Base-by-base conservation (phyloP, 2,329 filamentous ascomycete genomes). In the Karstenula rhodostoma region DNA sequence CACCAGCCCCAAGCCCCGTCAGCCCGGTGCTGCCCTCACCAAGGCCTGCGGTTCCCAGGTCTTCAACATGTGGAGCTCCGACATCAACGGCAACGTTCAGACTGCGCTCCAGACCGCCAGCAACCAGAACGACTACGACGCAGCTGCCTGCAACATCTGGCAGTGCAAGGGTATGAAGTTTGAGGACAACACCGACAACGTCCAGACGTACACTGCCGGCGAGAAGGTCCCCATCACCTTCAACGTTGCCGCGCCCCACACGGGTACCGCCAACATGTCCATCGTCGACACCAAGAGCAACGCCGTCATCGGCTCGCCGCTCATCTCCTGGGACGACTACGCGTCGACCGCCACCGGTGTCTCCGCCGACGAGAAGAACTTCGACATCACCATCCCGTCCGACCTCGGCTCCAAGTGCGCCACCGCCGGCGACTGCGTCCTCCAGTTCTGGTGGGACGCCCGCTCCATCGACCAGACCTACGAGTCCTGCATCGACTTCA, bases 381-480 rank as follows among this genome's bases (percentile, higher is more conserved):
- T 87, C 77, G 77, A 76, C 63, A 76, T 88, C 71, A 86, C 81
- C 56, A 84, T 88, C 67, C 86, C 85, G 19, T 65, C 67, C 37
- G 79, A 83, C 66, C 74, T 86, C 48, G 78, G 78, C 58, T 71
- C 68, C 60, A 70, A 82, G 63, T 85, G 83, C 68, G 70, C 80
- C 40, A 80, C 74, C 12, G 80, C 81, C 22, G 86, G 86, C 44
- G 75, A 77, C 59, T 84, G 84, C 68, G 84, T 85, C 3, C 79
- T 89, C 48, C 87, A 89, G 75, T 88, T 86, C 86, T 88, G 80
- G 75, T 89, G 87, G 87, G 81, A 87, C 61, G 85, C 86, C 17
- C 67, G 76, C 15, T 78, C 77, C 57, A 83, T 86, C 62, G 69
- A 84, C 59, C 87, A 89, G 81, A 88, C 86, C 12, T 89, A 89